These are phyloP conservation scores for Wallacemonas rigidus DNA, from an alignment of 208 protist species.

Conservation along the genomic window DNA sequence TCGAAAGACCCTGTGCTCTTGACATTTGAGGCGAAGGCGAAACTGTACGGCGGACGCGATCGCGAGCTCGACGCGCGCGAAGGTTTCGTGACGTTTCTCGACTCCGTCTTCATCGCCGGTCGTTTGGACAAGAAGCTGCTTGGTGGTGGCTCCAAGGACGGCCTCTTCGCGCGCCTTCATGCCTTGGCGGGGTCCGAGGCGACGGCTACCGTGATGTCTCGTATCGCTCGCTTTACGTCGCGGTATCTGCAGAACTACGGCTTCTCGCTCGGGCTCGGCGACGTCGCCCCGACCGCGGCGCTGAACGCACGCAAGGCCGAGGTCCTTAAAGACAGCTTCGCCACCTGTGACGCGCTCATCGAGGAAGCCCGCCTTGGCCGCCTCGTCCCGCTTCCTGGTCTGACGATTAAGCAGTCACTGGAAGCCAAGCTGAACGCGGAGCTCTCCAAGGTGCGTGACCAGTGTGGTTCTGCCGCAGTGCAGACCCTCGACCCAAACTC, in stretches of 20 bases:
- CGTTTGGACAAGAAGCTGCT: conserved; percentile 97
- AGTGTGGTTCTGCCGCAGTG: conserved; percentile 96
- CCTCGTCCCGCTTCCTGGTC: conserved; percentile 94
- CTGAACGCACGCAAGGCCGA: conserved; percentile 91
- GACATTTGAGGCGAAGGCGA: conserved; percentile 92
- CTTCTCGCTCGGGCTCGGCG: conserved; percentile 99
- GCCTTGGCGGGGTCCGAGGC: conserved; percentile 76
- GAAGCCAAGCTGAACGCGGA: conserved; percentile 95
- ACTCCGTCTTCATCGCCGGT: conserved; percentile 95
- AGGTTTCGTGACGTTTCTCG: conserved; percentile 95
- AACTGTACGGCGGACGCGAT: conserved; percentile 92
- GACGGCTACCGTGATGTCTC: conserved; percentile 94
- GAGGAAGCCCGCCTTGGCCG: conserved; percentile 90
- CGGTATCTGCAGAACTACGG: conserved; percentile 96
- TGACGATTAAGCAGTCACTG: conserved; percentile 94
- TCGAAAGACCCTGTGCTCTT: conserved; percentile 62
- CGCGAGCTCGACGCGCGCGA: conserved; percentile 67
- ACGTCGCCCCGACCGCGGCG: conserved; percentile 93
- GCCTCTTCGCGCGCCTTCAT: conserved; percentile 96
- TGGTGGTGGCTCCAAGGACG: conserved; percentile 93
- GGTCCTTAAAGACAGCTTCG: conserved; percentile 94
- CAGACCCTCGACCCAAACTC: conserved; percentile 87
- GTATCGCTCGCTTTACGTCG: conserved; percentile 94
- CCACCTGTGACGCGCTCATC: conserved; percentile 92
- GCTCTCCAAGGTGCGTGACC: conserved; percentile 97